A percentile compares a stretch with the other conserved stretches of the same genome.
Conservation (phyloP, 2,329 filamentous ascomycete genomes). For the Tolypocladium cylindrosporum region DNA sequence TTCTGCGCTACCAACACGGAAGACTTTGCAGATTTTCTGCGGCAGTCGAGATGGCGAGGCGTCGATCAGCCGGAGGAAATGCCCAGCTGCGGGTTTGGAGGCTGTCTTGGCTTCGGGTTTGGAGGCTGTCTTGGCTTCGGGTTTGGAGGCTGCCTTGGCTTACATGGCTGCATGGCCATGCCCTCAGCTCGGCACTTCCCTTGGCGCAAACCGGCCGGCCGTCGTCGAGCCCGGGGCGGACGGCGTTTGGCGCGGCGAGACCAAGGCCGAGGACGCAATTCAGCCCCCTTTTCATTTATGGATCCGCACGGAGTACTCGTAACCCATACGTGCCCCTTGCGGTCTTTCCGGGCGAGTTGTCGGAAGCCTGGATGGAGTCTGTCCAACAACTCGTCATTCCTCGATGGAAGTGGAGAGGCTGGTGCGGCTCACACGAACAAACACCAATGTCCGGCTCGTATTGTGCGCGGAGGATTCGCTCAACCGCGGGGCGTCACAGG, state of each 20-base stretch:
- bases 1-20: not conserved
- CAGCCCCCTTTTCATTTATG: no score
- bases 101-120: not conserved
- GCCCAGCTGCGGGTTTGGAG: not conserved
- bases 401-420: not conserved
- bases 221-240: not conserved
- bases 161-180: not conserved
- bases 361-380: not conserved
- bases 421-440: not conserved
- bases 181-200: not conserved
- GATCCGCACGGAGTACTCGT: no score
- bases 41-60: not conserved
- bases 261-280: no score
- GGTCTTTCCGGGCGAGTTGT: not conserved
- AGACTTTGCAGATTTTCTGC: not conserved
- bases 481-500: not conserved
- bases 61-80: not conserved
- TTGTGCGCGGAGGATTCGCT: not conserved
- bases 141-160: not conserved
- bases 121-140: not conserved
- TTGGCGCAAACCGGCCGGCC: not conserved
- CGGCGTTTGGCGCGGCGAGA: not conserved
- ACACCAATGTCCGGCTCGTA: not conserved
- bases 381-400: not conserved
- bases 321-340: not conserved